phyloP scores from a whole-genome alignment of 192 early-diverging fungal species.

The Linnemannia hyalina region DNA sequence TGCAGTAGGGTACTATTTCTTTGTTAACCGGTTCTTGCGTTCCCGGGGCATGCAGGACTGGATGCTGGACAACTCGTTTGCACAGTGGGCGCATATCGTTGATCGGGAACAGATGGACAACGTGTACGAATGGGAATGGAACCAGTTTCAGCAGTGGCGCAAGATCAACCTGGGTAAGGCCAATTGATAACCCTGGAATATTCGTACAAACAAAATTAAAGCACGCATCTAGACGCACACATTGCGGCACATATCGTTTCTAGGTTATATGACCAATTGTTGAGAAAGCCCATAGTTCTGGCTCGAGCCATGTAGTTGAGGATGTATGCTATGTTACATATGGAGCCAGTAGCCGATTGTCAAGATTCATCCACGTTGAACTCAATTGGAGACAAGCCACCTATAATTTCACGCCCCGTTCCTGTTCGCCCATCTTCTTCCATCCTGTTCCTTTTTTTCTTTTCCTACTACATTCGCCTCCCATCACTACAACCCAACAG shows the following conservation, averaged over 20 bases:
- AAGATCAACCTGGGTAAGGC: slow-evolving; percentile 27
- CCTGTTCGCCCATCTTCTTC: background rate
- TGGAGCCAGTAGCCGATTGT: too few relatives aligned
- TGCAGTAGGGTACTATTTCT: slow-evolving; percentile 71
- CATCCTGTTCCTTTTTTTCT: background rate
- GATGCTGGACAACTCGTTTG: slow-evolving; percentile 49
- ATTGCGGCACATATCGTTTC: too few relatives aligned
- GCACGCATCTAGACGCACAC: too few relatives aligned
- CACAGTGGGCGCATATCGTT: slow-evolving; percentile 21
- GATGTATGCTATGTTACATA: background rate
- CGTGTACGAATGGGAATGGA: slow-evolving; percentile 49
- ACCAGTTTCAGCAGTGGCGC: slow-evolving; percentile 48
- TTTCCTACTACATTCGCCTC: background rate
- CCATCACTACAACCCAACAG: background rate
- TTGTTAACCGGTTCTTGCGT: slow-evolving; percentile 57
- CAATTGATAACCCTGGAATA: background rate
- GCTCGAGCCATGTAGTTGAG: background rate
- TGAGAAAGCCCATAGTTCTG: too few relatives aligned
- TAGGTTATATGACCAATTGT: too few relatives aligned
- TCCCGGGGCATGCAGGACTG: slow-evolving; percentile 53
- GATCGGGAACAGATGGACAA: slow-evolving; percentile 38
- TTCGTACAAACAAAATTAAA: too few relatives aligned
- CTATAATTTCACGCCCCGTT: background rate
- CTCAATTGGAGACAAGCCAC: background rate
- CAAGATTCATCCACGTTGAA: background rate